Evolutionary conservation across 306 rosid species (phyloP), one percentile per base, ranked within the genome.

Genomic region (Astragalus membranaceus): DNA sequence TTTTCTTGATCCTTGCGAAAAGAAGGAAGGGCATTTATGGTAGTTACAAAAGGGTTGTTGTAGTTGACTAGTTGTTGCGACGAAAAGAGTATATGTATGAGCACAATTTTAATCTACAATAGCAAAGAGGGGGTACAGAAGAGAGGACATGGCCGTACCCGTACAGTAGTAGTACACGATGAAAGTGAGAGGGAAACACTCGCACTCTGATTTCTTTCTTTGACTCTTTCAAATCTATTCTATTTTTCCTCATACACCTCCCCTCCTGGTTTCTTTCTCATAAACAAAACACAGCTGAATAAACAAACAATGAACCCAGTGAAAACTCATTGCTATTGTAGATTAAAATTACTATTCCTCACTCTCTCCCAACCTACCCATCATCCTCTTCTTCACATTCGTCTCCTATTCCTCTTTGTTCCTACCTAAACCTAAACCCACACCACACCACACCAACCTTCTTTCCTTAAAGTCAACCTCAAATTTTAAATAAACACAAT

Each of bases 351-450:
- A 10, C 59, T 72, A 0, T 72, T 80, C 15, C 56, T 17, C 44
- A 59, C 68, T 0, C 80, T 82, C 73, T 80, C 81, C 70, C 80
- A 70, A 50, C 66, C 44, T 66, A 55, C 58, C 56, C 82, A 72
- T 59, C 80, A 82, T 33, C 87, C 85, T 10, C 85, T 80, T 64
- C 85, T 79, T 59, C 81, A 72, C 12, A 79, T 79, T 56, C 86
- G 79, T n/a, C 85, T 74, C 29, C 41, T 85, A 4, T 86, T 83
- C 80, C 72, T 86, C 52, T 83, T 83, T 14, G 84, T 80, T 37
- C 85, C 87, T 5, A 83, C 85, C 46, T 86, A 80, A 81, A n/a
- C 55, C 1, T n/a, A 49, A 35, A 51, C 51, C 52, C 26, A 47
- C 2, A 8, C 23, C 63, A 14, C n/a, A 48, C 59, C n/a, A n/a